A percentile compares a stretch with the other conserved stretches of the same genome.
phyloP scores from a whole-genome alignment of 208 protist species.

The Trypanosoma conorhini region DNA sequence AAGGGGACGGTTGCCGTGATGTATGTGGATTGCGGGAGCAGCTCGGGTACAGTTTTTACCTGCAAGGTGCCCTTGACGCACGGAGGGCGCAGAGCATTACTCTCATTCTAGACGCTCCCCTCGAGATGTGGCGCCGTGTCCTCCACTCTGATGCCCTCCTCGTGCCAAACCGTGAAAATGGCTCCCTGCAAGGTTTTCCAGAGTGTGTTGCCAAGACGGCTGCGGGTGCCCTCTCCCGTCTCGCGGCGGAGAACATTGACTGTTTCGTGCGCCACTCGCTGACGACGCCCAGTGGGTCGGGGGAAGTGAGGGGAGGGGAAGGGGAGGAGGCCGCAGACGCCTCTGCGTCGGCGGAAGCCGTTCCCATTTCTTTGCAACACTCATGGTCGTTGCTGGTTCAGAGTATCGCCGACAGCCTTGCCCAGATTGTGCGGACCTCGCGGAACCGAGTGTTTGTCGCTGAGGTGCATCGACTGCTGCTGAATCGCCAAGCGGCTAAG shows the following conservation, averaged over 20 bases:
- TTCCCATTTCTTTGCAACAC: background rate
- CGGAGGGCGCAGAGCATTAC: constrained; percentile 27
- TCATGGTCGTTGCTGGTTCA: constrained; percentile 35
- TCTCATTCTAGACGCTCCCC: constrained; percentile 25
- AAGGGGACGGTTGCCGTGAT: constrained; percentile 7
- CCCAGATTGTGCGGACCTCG: constrained; percentile 52
- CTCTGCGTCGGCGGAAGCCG: background rate
- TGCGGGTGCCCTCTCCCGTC: constrained; percentile 35
- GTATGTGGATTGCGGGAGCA: constrained; percentile 26
- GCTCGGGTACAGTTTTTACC: constrained; percentile 29
- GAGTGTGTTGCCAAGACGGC: constrained; percentile 40
- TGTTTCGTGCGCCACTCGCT: constrained; percentile 33
- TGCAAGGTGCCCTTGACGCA: constrained; percentile 27
- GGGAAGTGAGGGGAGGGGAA: background rate
- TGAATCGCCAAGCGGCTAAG: constrained; percentile 3
- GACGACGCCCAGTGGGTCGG: background rate
- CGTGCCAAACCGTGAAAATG: background rate
- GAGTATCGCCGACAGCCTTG: constrained; percentile 66
- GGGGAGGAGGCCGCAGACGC: background rate
- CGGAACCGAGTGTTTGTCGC: constrained; percentile 41
- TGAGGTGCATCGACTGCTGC: constrained; percentile 63
- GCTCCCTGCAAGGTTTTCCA: background rate
- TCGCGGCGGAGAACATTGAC: constrained; percentile 52
- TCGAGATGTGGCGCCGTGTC: constrained; percentile 11
- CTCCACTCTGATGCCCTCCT: background rate